These are phyloP conservation scores for Mycena sp. DNA, from an alignment of 1,284 basidiomycete species.

Conservation along the genomic window DNA sequence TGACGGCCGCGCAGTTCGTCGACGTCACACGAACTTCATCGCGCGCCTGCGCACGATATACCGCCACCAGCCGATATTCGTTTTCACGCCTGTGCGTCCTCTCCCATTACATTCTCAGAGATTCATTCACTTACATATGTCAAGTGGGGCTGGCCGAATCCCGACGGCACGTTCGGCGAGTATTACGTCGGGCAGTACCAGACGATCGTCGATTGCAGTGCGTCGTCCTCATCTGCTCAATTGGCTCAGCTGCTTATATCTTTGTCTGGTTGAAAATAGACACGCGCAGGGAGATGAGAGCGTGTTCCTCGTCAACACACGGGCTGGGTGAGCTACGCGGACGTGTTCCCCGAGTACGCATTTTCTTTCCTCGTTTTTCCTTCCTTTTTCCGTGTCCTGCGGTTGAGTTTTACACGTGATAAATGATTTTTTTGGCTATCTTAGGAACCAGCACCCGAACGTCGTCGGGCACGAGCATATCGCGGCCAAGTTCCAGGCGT, in stretches of 20 bases:
- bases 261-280: conserved; percentile 35
- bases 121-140: neutral
- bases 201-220: conserved; percentile 55
- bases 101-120: neutral
- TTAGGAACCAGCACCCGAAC: conserved; percentile 60
- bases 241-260: conserved; percentile 21
- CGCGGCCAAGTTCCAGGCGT: conserved; percentile 53
- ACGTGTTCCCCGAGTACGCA: conserved; percentile 59
- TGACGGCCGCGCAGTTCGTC: conserved; percentile 54
- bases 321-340: conserved; percentile 61
- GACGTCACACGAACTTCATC: conserved; percentile 59
- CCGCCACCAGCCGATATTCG: conserved; percentile 57
- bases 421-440: conserved; percentile 39
- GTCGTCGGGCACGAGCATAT: conserved; percentile 59
- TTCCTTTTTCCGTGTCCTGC: neutral
- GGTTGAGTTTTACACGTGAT: conserved; percentile 32
- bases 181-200: conserved; percentile 62
- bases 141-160: conserved; percentile 68
- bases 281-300: conserved; percentile 53
- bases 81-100: conserved; percentile 58
- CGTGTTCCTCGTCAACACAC: conserved; percentile 66
- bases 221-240: conserved; percentile 27
- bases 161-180: conserved; percentile 54
- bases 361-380: neutral
- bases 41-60: conserved; percentile 54